Percentiles rank a stretch among this genome's conserved stretches.
Conservation (phyloP, 2,329 filamentous ascomycete species). For the Aspergillus sp. region DNA sequence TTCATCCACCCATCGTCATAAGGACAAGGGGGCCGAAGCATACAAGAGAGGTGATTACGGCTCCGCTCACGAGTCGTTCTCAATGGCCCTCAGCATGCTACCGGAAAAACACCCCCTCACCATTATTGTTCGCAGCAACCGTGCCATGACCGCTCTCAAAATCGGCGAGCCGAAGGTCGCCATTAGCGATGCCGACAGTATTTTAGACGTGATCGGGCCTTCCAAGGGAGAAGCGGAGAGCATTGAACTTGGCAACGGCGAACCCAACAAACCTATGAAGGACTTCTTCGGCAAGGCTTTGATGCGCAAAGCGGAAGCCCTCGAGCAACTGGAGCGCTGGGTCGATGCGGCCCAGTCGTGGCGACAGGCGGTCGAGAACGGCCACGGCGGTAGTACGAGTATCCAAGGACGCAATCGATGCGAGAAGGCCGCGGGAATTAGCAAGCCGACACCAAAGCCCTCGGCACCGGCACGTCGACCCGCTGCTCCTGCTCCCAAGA, state of each 20-base stretch:
- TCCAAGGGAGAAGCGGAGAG: constrained; percentile 76
- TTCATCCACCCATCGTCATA: constrained; percentile 72
- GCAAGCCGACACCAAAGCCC: constrained; percentile 48
- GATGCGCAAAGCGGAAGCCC: constrained; percentile 89
- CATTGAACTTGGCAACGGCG: constrained; percentile 66
- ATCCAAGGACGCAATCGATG: constrained; percentile 85
- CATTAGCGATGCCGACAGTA: constrained; percentile 78
- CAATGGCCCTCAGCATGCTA: constrained; percentile 70
- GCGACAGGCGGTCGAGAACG: constrained; percentile 78
- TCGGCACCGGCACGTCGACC: constrained; percentile 47
- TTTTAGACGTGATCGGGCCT: constrained; percentile 75
- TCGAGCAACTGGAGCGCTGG: constrained; percentile 97
- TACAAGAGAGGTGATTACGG: constrained; percentile 95
- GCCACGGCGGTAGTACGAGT: constrained; percentile 80
- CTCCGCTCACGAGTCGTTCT: constrained; percentile 79
- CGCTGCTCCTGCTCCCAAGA: constrained; percentile 44
- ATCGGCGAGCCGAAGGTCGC: constrained; percentile 88
- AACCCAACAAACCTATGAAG: constrained; percentile 77
- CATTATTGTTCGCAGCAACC: constrained; percentile 89
- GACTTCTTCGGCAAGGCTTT: constrained; percentile 93
- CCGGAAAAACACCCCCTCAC: constrained; percentile 77
- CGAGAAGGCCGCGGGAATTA: constrained; percentile 78
- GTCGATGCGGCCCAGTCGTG: constrained; percentile 76
- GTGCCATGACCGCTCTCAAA: constrained; percentile 84
- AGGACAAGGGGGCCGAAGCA: constrained; percentile 77